Evolutionary conservation across 306 rosid genomes (phyloP).

Genomic region (Cucurbita moschata): DNA sequence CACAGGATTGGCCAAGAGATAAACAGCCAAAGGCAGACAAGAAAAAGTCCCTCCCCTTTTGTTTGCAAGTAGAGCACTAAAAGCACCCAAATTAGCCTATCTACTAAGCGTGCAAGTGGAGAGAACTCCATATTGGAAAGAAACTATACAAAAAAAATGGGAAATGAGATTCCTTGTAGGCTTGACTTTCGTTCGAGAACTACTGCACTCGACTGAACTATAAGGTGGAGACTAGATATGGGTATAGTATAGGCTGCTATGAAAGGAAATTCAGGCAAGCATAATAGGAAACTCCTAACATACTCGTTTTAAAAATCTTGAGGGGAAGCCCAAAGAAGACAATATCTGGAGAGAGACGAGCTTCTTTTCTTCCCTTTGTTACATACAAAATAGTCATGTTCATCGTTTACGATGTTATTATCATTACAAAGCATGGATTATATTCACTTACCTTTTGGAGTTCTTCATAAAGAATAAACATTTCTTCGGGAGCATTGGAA

Average conservation of each 20-base stretch:
- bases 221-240: too few relatives aligned
- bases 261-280: too few relatives aligned
- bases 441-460: not conserved
- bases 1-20: too few relatives aligned
- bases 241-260: too few relatives aligned
- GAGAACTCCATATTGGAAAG: too few relatives aligned
- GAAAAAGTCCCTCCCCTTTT: not conserved
- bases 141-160: too few relatives aligned
- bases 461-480: constrained; percentile 42
- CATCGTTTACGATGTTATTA: not conserved
- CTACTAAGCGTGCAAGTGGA: not conserved
- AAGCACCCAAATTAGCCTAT: not conserved
- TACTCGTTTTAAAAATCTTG: too few relatives aligned
- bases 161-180: too few relatives aligned
- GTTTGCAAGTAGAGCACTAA: not conserved
- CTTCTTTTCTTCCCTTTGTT: not conserved
- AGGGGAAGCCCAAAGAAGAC: too few relatives aligned
- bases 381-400: not conserved
- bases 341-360: not conserved
- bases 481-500: constrained; percentile 41
- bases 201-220: too few relatives aligned
- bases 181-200: too few relatives aligned
- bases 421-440: not conserved
- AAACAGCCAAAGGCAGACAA: not conserved
- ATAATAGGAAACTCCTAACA: too few relatives aligned